Percentiles rank a stretch among this genome's conserved stretches.
Conservation (phyloP, 2,329 filamentous ascomycete genomes). For the Trichoderma gracile region DNA sequence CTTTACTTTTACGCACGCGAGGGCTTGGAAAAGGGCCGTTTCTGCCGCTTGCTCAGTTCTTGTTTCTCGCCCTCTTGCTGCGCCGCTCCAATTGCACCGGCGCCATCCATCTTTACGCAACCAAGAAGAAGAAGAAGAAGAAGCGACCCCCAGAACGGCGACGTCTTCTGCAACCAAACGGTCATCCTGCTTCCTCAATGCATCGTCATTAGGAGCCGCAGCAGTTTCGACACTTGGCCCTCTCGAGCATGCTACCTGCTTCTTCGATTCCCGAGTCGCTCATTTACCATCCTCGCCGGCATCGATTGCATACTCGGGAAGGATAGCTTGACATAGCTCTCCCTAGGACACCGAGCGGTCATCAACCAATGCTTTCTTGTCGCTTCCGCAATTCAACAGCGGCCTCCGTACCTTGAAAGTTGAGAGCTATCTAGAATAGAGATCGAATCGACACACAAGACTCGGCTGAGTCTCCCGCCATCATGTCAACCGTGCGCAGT, state of each 20-base stretch:
- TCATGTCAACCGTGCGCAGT: slow-evolving; percentile 39
- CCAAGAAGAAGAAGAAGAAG: not conserved
- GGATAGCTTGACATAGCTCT: not conserved
- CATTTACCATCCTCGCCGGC: slow-evolving; percentile 1
- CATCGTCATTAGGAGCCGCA: not conserved
- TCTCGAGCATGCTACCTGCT: slow-evolving; percentile 21
- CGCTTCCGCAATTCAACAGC: slow-evolving; percentile 16
- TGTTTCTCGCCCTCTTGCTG: not conserved
- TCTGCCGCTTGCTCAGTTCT: not conserved
- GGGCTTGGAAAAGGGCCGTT: slow-evolving; percentile 1
- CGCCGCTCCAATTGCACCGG: not conserved
- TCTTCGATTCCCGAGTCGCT: slow-evolving; percentile 10
- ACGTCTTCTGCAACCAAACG: not conserved
- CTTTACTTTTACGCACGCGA: not conserved
- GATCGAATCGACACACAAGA: slow-evolving; percentile 28
- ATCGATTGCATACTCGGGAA: not conserved
- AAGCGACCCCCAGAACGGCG: not conserved
- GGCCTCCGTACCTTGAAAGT: slow-evolving; percentile 29
- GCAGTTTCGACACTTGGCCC: not conserved
- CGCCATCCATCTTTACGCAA: not conserved
- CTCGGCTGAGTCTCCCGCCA: slow-evolving; percentile 23
- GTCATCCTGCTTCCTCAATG: not conserved
- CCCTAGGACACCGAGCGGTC: slow-evolving; percentile 27
- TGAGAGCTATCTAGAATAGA: slow-evolving; percentile 24
- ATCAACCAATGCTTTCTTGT: slow-evolving; percentile 23